Base-by-base conservation (phyloP, 2,329 filamentous ascomycete species). In the Ophiostoma piceae region DNA sequence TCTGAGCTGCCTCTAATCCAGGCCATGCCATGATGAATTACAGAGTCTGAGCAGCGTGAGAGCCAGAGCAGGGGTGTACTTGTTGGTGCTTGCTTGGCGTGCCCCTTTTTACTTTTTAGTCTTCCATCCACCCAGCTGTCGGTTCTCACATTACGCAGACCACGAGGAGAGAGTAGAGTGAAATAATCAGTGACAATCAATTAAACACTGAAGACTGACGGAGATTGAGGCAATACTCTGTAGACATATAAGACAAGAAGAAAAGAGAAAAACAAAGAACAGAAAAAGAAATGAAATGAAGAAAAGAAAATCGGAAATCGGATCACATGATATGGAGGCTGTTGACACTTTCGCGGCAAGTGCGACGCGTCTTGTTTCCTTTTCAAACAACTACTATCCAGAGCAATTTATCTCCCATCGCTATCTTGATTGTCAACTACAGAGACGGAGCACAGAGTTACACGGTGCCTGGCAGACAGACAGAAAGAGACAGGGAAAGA, bases 81-180 rank as follows among this genome's bases (percentile, higher is more conserved):
- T 64, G 60, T 64, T 64, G 60, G 60, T 32, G 26, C 1, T 47
- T 1, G 60, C 60, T 65, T 65, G 62, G 62, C 62, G 62, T 39
- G 32, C 62, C 62, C 62, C 62, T 39, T 65, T 65, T 41, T 41
- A 41, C 39, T 41, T 41, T 65, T 65, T 65, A 65, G 60, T 64
- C 9, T 65, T 65, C 26, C n/a, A 22, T 29, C 60, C 54, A 62
- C 57, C 26, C 57, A 62, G 26, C 57, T 62, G 60, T 32, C 26
- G 57, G 32, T 62, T 29, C 57, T 62, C 26, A 62, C 32, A 64
- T 64, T 32, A 32, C 9, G 29, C 60, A 39, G 29, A 22, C 62
- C 32, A 65, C 32, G n/a, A 37, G 35, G 60, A 32, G n/a, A 11
- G 29, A 64, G 12, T 37, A 2, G 60, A 64, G 16, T 19, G 16